These are phyloP conservation scores for Pleurotus citrinopileatus DNA, from an alignment of 768 basidiomycete species.

Conservation along the genomic window DNA sequence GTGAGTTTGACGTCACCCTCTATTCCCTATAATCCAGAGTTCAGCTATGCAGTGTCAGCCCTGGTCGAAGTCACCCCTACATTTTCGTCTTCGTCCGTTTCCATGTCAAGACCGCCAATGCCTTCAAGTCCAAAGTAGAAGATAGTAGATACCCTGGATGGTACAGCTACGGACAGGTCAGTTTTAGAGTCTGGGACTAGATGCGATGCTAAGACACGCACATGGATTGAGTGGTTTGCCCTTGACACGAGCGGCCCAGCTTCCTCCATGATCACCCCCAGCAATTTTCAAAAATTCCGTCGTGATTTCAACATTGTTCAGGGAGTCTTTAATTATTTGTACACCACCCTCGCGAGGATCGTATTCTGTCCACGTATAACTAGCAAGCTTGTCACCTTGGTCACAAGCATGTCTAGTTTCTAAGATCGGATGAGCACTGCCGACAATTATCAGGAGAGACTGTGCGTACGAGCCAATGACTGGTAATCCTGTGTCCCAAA, in stretches of 20 bases:
- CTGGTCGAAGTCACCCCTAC: conserved; percentile 39
- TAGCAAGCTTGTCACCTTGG: conserved; percentile 76
- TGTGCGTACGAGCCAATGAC: conserved; percentile 59
- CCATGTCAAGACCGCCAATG: conserved; percentile 77
- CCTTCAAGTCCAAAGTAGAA: conserved; percentile 92
- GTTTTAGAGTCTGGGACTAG: background rate
- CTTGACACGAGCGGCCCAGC: conserved; percentile 84
- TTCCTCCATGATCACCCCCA: conserved; percentile 79
- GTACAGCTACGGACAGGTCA: conserved; percentile 27
- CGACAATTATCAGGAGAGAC: background rate
- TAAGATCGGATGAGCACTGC: background rate
- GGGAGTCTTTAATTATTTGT: conserved; percentile 76
- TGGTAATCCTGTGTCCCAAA: conserved; percentile 86
- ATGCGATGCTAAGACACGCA: conserved; percentile 37
- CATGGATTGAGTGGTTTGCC: conserved; percentile 73
- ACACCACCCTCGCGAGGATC: conserved; percentile 84
- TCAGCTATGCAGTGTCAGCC: conserved; percentile 4
- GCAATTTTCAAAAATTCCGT: conserved; percentile 87
- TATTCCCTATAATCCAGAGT: conserved; percentile 60
- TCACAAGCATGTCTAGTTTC: conserved; percentile 80
- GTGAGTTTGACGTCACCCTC: conserved; percentile 65
- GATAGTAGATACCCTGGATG: conserved; percentile 71
- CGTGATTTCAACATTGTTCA: conserved; percentile 83
- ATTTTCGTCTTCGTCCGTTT: conserved; percentile 71
- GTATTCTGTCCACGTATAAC: conserved; percentile 86